A percentile compares a stretch with the other conserved stretches of the same genome.
Conservation (phyloP, 768 basidiomycete species). For the Lactifluus piperatus region DNA sequence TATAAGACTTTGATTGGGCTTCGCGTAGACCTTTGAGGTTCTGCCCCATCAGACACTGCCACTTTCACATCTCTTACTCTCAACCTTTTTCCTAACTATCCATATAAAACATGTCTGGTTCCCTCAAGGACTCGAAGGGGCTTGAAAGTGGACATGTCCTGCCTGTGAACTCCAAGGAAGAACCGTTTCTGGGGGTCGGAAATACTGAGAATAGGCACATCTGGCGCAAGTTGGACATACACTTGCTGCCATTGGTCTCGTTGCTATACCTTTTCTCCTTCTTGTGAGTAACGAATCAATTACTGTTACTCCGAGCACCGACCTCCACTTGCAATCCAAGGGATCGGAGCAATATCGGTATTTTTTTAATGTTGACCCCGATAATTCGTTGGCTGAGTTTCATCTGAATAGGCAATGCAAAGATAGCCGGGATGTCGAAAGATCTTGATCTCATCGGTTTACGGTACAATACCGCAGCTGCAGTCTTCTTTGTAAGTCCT, state of each 20-base stretch:
- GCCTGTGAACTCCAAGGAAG: background rate
- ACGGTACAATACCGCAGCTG: slow-evolving; percentile 31
- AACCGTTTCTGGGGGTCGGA: background rate
- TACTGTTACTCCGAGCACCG: background rate
- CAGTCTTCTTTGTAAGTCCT: slow-evolving; percentile 31
- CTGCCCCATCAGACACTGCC: background rate
- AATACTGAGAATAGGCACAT: background rate
- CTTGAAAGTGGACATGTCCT: background rate
- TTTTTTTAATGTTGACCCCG: background rate
- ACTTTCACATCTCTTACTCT: background rate
- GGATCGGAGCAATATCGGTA: slow-evolving; percentile 20
- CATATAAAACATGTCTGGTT: background rate
- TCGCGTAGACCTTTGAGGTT: background rate
- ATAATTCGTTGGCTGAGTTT: too few relatives aligned
- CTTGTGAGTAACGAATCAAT: slow-evolving; percentile 8
- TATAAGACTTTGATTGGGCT: background rate
- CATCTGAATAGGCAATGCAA: slow-evolving; percentile 18
- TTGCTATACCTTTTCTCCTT: slow-evolving; percentile 20
- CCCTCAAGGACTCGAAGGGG: background rate
- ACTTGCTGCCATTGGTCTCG: slow-evolving; percentile 10
- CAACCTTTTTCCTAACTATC: background rate
- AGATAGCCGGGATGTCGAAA: slow-evolving; percentile 37
- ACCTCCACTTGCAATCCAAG: background rate
- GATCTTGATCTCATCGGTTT: slow-evolving; percentile 31
- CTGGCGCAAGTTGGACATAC: slow-evolving; percentile 14